Percentiles rank a stretch among this genome's conserved stretches.
Evolutionary conservation across 1,284 basidiomycete species (phyloP).

Genomic region (Heterobasidion irregulare): DNA sequence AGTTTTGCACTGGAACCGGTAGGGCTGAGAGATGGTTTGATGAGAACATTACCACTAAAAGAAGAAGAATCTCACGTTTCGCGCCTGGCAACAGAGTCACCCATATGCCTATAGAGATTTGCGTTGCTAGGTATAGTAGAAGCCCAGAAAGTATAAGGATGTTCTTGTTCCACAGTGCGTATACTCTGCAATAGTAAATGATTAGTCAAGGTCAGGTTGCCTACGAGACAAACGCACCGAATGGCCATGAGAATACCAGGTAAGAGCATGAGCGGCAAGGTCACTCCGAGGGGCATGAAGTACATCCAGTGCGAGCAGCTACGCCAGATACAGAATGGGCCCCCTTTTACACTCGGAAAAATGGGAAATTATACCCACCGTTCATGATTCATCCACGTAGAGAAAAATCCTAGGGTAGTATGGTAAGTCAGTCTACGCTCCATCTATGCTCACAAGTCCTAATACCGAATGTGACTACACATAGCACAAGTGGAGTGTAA

Average conservation of each 20-base stretch:
- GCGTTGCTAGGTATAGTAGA: background rate
- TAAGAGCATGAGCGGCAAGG: background rate
- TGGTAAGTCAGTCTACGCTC: background rate
- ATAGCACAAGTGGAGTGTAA: background rate
- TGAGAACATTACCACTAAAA: no score
- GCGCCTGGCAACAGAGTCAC: background rate
- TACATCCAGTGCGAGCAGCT: conserved; percentile 1
- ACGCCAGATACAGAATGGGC: background rate
- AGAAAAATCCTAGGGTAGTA: background rate
- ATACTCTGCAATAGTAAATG: background rate
- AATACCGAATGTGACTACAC: background rate
- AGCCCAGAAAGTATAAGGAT: background rate
- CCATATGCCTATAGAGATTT: background rate
- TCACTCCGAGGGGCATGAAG: background rate
- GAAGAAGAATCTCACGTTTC: background rate
- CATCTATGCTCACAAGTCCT: no score
- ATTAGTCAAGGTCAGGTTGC: background rate
- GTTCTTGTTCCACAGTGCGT: background rate
- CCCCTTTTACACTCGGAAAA: background rate
- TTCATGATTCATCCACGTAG: background rate
- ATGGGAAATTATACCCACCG: background rate
- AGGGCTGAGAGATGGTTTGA: background rate
- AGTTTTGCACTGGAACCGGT: background rate
- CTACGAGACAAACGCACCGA: background rate
- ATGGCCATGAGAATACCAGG: background rate